Evolutionary conservation across 768 basidiomycete species (phyloP), one percentile per base, ranked within the genome.

Genomic region (Lactarius akahatsu): DNA sequence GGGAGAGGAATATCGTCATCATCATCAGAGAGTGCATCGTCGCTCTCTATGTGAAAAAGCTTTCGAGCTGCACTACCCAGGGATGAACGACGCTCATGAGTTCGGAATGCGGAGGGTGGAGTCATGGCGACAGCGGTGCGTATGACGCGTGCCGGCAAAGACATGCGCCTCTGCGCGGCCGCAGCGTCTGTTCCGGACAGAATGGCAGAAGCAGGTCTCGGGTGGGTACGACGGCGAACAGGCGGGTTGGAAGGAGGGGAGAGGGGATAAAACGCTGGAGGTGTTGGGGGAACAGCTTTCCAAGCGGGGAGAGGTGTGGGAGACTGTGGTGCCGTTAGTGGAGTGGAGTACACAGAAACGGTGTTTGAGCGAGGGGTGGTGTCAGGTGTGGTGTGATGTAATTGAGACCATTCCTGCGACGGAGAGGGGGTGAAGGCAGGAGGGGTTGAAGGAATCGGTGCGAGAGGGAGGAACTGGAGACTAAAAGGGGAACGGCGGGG

Each of bases 31-130:
- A 26, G 71, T 50, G 58, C 64, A 38, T 76, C 74, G 60, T 73
- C 73, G 34, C 73, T 67, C 40, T 79, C 71, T 63, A 77, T 77
- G 58, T 80, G 79, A 45, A 78, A 72, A 15, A 76, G 71, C 54
- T 56, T 54, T 34, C 66, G 62, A 32, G 62, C 66, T 9, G 62
- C 58, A 38, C 54, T 55, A 15, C 45, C 68, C 40, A 59, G 32
- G 13, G 68, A 66, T 5, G 68, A 63, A 54, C 65, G 66, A 62
- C 65, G 65, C 3, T 45, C 50, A 43, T 56, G 57, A 34, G 11
- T 62, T 23, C 52, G 65, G 58, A 56, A 57, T 16, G 50, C 54
- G 30, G 67, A 57, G 38, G 63, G 69, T 34, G 62, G 67, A 36
- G 2, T 50, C 30, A 20, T 54, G 41, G 32, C 18, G 45, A 13